phyloP scores from a whole-genome alignment of 192 early-diverging fungal genomes.

The Rhizoclosmatium sp. region DNA sequence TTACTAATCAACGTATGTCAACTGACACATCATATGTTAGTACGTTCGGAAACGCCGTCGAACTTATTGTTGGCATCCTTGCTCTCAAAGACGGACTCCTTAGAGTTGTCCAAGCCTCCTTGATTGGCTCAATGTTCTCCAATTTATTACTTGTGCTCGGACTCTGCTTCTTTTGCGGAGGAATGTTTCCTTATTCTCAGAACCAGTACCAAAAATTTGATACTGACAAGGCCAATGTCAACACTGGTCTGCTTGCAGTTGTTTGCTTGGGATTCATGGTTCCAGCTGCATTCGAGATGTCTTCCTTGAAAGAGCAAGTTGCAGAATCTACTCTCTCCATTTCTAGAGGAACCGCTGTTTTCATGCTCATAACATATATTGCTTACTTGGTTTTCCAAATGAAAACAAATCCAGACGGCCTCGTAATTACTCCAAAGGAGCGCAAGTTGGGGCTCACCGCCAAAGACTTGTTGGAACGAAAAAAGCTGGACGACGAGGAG shows the following conservation, averaged over 20 bases:
- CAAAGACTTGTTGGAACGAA: not conserved
- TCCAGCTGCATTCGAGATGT: constrained; percentile 24
- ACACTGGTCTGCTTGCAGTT: constrained; percentile 29
- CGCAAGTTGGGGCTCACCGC: not conserved
- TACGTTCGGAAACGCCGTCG: constrained; percentile 87
- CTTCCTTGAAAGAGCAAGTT: constrained; percentile 16
- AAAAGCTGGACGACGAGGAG: constrained; percentile 13
- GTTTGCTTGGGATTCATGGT: constrained; percentile 34
- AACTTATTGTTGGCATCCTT: constrained; percentile 78
- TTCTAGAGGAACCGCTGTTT: constrained; percentile 71
- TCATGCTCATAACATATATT: constrained; percentile 73
- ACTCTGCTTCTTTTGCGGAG: constrained; percentile 85
- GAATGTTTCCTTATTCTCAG: constrained; percentile 52
- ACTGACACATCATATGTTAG: not conserved
- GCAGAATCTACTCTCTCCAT: constrained; percentile 44
- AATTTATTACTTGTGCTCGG: constrained; percentile 89
- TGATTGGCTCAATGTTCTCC: constrained; percentile 89
- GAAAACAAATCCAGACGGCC: constrained; percentile 17
- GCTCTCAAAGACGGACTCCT: constrained; percentile 81
- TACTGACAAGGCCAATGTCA: constrained; percentile 18
- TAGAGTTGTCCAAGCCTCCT: constrained; percentile 85
- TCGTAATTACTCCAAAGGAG: constrained; percentile 5
- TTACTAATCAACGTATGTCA: not conserved
- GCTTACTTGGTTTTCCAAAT: constrained; percentile 17
- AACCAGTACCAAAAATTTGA: constrained; percentile 7